Percentiles rank a stretch among this genome's conserved stretches.
phyloP scores from a whole-genome alignment of 148 eudicot genomes.

The Rhododendron kiyosumense region DNA sequence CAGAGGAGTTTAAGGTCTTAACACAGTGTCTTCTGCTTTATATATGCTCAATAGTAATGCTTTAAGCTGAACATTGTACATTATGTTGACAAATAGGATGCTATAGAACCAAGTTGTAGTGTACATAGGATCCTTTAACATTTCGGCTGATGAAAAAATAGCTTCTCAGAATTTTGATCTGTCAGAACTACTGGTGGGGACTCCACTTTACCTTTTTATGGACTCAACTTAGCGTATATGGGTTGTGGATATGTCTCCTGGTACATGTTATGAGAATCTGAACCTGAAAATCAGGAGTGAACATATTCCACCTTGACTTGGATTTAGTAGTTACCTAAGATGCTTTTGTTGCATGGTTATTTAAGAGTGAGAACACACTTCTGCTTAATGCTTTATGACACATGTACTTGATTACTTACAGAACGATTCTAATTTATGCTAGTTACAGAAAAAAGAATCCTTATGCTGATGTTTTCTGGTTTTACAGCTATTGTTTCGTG shows the following conservation, averaged over 20 bases:
- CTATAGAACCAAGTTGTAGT: not conserved
- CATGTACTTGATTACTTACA: not conserved
- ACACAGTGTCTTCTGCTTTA: not conserved
- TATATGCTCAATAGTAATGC: not conserved
- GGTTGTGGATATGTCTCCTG: not conserved
- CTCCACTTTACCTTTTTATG: not conserved
- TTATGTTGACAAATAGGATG: not conserved
- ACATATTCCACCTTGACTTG: not conserved
- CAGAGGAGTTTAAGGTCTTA: not conserved
- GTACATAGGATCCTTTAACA: not conserved
- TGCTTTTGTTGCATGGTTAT: not conserved
- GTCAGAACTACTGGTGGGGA: not conserved
- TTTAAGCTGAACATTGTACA: not conserved
- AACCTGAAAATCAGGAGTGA: not conserved
- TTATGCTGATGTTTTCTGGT: not conserved
- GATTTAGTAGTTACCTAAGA: not conserved
- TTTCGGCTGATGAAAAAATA: not conserved
- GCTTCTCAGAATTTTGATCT: not conserved
- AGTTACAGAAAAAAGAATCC: not conserved
- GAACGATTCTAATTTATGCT: not conserved
- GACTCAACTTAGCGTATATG: not conserved
- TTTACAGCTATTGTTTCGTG: slow-evolving; percentile 85
- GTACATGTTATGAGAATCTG: not conserved
- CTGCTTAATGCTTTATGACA: not conserved
- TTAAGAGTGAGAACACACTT: not conserved